Base-by-base conservation (phyloP, 352 stramenopile genomes). In the Phytophthora palmivora region DNA sequence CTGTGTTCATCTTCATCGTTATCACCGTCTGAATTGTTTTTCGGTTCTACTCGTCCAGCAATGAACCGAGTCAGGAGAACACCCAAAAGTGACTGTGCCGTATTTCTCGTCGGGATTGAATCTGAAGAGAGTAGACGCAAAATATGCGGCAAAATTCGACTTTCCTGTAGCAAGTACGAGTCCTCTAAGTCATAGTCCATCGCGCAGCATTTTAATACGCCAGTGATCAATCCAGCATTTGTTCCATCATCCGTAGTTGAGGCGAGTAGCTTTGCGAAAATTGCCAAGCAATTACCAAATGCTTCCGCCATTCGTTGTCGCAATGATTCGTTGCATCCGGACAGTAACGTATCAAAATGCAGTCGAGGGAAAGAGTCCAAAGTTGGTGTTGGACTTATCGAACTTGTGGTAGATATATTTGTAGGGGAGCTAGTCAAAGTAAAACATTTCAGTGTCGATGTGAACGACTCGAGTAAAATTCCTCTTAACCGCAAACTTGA, bases 181-280 rank as follows among this genome's bases (percentile, higher is more conserved):
- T 94, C 86, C 30, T 93, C 83, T 7, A 87, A 50, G n/a, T 93
- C 73, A 39, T 89, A 94, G 41, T 94, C 86, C 14, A 93, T 72
- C 19, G 72, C 78, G 12, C 82, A 82, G 0, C 71, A 62, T 44
- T 86, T 88, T 14, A 92, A 66, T 7, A 89, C 53, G 8, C 63
- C 63, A 41, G 84, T 69, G 16, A 85, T 70, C 18, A 87, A 46
- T 36, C 62, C 46, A 24, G 67, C 73, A 44, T 46, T 51, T 36
- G 44, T 43, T 14, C 47, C 47, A 46, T 79, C 63, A n/a, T 63
- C 51, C 9, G 47, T 46, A 34, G 63, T 52, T 24, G 33, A 70
- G 14, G 24, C 70, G 42, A 78, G 62, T 24, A 76, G 21, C 19
- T 65, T 57, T 24, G 72, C 48, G 37, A 87, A 79, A 4, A 71